Base-by-base conservation (phyloP, 2,329 filamentous ascomycete species). In the Domatiomyces catenatus region DNA sequence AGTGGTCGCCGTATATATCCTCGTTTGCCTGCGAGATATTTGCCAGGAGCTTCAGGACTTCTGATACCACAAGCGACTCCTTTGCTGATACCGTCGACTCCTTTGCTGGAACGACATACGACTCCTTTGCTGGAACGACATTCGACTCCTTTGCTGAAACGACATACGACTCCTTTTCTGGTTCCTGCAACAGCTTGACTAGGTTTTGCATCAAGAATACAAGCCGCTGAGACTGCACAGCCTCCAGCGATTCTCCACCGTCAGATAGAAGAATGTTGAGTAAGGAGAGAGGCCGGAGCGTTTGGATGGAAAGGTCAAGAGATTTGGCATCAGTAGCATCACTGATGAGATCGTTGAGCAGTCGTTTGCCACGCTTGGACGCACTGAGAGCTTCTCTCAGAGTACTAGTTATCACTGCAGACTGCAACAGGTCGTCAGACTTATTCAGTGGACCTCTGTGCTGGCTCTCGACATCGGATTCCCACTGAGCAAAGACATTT, bases 1-100 rank as follows among this genome's bases (percentile, higher is more conserved):
- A 98, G 62, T 94, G 86, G 0, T 84, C 79, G 0, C 90, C 92
- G 60, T 94, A 95, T 1, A 94, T 80, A 46, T 88, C 83, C 52
- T 79, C 77, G 59, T 95, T 82, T 42, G 76, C 76, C 1, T 86
- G 85, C 0, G 95, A 66, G 2, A 94, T 69, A 2, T 71, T 67
- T 1, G 66, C 63, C 47, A 82, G 59, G 5, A 69, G 64, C 52
- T 67, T 68, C 43, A 70, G 56, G 1, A 66, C 63, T 54, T 72
- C 69, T 1, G 68, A 61, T 51, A 60, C 63, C 42, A 68, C 48
- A 7, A 57, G 60, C 10, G 61, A 50, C 5, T 48, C 26, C 56
- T 56, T 64, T 76, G 69, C 49, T 86, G n/a, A n/a, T n/a, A n/a
- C n/a, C n/a, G n/a, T n/a, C 10, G 61, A 50, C 5, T 48, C 26